Conservation (phyloP, 257 asterid genomes). For the Dorcoceras hygrometricum region DNA sequence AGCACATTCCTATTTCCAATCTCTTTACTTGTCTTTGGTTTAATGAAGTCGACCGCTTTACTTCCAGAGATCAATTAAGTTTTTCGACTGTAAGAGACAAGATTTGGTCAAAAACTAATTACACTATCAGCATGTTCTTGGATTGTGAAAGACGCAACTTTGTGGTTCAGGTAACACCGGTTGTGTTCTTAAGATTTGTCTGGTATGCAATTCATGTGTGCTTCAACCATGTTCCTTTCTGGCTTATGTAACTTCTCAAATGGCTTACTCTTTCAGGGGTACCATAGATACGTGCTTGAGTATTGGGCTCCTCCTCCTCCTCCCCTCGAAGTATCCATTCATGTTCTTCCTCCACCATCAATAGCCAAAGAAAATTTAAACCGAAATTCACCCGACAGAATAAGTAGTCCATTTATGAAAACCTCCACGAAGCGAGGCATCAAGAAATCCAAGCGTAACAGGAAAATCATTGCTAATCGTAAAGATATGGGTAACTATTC, state of each 20-base stretch:
- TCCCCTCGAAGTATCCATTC: background rate
- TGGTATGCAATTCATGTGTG: background rate
- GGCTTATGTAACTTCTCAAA: background rate
- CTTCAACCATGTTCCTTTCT: background rate
- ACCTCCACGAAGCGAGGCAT: constrained; percentile 13
- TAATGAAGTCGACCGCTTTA: constrained; percentile 52
- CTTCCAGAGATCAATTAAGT: constrained; percentile 52
- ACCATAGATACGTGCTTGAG: constrained; percentile 48
- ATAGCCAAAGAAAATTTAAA: background rate
- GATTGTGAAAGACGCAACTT: constrained; percentile 53
- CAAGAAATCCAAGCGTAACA: background rate
- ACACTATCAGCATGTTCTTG: constrained; percentile 46
- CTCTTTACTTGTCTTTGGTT: constrained; percentile 57
- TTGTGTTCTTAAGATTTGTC: background rate
- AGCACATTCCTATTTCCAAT: constrained; percentile 42
- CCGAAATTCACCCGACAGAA: background rate
- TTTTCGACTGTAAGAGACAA: constrained; percentile 52
- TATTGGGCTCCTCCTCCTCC: constrained; percentile 14
- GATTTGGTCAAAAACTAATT: constrained; percentile 39
- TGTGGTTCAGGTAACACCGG: constrained; percentile 42
- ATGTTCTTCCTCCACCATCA: background rate
- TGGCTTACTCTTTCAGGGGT: constrained; percentile 31
- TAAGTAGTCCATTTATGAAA: background rate
- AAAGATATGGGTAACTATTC: background rate
- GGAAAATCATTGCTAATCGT: background rate